phyloP scores from a whole-genome alignment of 1,284 basidiomycete species.

The Vanrija sp. region DNA sequence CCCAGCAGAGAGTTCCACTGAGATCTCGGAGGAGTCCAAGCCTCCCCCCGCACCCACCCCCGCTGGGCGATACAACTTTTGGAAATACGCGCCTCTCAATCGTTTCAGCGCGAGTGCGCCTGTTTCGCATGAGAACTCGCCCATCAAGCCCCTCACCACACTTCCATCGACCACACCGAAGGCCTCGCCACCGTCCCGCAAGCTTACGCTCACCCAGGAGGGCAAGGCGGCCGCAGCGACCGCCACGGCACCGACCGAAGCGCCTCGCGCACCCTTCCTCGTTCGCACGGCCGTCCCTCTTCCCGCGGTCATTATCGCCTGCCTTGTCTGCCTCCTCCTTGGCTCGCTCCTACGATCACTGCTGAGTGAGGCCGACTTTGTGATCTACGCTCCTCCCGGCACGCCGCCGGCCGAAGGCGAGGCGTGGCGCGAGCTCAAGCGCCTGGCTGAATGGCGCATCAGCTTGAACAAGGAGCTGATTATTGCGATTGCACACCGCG shows the following conservation, averaged over 20 bases:
- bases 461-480: conserved; percentile 47
- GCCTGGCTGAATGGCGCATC: conserved; percentile 61
- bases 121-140: conserved; percentile 10
- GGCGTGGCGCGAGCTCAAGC: conserved; percentile 76
- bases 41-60: conserved; percentile 1
- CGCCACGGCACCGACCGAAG: neutral
- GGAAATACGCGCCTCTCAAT: conserved; percentile 12
- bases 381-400: conserved; percentile 64
- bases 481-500: conserved; percentile 50
- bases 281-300: conserved; percentile 31
- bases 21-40: neutral
- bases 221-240: neutral
- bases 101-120: conserved; percentile 13
- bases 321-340: conserved; percentile 81
- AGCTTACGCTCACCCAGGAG: no score
- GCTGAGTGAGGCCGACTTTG: conserved; percentile 78
- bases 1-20: neutral
- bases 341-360: conserved; percentile 84
- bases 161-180: conserved; percentile 1
- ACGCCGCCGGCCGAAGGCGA: conserved; percentile 37
- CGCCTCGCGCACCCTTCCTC: neutral
- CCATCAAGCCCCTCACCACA: conserved; percentile 4
- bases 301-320: conserved; percentile 63
- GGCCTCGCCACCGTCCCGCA: no score
- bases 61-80: conserved; percentile 14